Evolutionary conservation across 345 rosid species (phyloP).

Genomic region (Camelina hispida): DNA sequence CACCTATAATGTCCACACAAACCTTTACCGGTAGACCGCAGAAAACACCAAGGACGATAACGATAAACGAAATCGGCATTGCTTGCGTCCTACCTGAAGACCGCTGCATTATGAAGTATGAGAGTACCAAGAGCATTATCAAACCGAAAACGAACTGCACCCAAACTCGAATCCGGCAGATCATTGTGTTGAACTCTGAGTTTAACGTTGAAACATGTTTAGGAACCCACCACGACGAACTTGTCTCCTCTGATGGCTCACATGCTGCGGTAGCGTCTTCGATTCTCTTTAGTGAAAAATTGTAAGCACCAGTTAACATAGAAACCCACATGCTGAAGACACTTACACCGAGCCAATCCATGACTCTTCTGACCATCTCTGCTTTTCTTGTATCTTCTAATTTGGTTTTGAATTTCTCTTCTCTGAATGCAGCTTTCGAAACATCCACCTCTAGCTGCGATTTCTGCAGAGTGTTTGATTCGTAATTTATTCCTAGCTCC

Average conservation of each 20-base stretch:
- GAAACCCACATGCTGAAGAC: constrained; percentile 62
- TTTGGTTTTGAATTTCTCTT: constrained; percentile 75
- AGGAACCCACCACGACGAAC: constrained; percentile 78
- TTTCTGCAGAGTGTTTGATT: constrained; percentile 66
- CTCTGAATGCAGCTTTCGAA: constrained; percentile 68
- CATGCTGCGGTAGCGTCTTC: constrained; percentile 75
- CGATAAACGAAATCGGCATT: constrained; percentile 74
- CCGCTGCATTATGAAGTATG: constrained; percentile 69
- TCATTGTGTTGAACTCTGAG: constrained; percentile 52
- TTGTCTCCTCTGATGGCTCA: constrained; percentile 52
- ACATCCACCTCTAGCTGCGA: constrained; percentile 69
- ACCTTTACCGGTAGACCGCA: constrained; percentile 84
- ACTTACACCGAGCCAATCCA: constrained; percentile 83
- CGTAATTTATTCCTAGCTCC: constrained; percentile 55
- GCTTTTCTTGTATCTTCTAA: constrained; percentile 69
- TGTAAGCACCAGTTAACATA: constrained; percentile 66
- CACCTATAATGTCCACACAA: constrained; percentile 86
- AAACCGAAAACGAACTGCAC: constrained; percentile 70
- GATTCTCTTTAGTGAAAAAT: constrained; percentile 66
- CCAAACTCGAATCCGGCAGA: constrained; percentile 66
- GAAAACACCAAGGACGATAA: constrained; percentile 63
- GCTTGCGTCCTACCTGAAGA: constrained; percentile 60
- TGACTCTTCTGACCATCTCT: constrained; percentile 66
- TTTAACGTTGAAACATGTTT: constrained; percentile 57
- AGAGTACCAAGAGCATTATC: constrained; percentile 59